phyloP scores from a whole-genome alignment of 306 rosid species.

The Neltuma alba region DNA sequence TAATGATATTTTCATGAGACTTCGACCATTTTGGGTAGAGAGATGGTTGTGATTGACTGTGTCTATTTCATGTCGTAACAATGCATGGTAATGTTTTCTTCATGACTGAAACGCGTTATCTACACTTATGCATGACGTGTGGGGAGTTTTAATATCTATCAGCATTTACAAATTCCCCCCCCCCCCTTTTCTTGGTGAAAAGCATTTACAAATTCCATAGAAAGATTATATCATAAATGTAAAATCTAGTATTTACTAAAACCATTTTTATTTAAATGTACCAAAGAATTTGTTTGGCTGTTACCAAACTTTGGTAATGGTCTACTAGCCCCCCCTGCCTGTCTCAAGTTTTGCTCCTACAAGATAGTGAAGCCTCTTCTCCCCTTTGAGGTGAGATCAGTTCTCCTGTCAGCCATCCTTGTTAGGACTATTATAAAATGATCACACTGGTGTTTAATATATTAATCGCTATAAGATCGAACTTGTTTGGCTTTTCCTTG shows the following conservation, averaged over 20 bases:
- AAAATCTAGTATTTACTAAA: not conserved
- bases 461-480: conserved; percentile 12
- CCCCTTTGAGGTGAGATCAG: not conserved
- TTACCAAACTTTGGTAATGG: not conserved
- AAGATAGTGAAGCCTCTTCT: conserved; percentile 9
- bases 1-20: not conserved
- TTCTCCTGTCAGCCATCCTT: not conserved
- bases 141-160: not conserved
- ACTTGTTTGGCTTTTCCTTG: conserved; percentile 4
- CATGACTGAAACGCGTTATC: not conserved
- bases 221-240: not conserved
- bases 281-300: too few species aligned
- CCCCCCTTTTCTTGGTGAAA: too few species aligned
- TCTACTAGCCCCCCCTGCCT: not conserved
- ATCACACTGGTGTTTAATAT: conserved; percentile 23
- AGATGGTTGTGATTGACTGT: not conserved
- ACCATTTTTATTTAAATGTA: not conserved
- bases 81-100: not conserved
- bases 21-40: not conserved
- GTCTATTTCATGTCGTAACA: not conserved
- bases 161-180: not conserved
- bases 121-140: not conserved
- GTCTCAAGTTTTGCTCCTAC: not conserved
- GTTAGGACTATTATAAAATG: conserved; percentile 8
- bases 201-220: not conserved